Evolutionary conservation across 2,329 filamentous ascomycete genomes (phyloP), one percentile per base, ranked within the genome.

Genomic region (Zopfia rhizophila): DNA sequence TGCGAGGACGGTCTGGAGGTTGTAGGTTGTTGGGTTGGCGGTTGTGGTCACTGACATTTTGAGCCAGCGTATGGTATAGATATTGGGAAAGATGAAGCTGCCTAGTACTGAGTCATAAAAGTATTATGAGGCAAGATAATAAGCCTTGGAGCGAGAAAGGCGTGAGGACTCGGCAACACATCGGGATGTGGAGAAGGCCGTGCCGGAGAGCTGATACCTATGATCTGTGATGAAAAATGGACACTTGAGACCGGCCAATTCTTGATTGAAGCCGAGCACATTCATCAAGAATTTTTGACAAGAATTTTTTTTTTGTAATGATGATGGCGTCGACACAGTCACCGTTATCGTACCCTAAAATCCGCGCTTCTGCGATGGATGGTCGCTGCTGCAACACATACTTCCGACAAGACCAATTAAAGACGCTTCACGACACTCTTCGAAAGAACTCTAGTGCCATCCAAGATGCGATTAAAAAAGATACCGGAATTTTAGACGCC

Each of bases 31-130:
- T 12, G 71, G 63, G 57, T 73, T 75, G 45, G 66, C 61, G 21
- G 73, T 75, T 21, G 74, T 75, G n/a, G 73, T 77, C 33, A 72
- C 70, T 3, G 74, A 76, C 74, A 76, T 77, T 3, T n/a, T 62
- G 53, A 16, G 22, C n/a, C n/a, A n/a, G n/a, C n/a, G n/a, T n/a
- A n/a, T n/a, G n/a, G n/a, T n/a, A n/a, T n/a, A n/a, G n/a, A n/a
- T n/a, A n/a, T n/a, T n/a, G n/a, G n/a, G n/a, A n/a, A n/a, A n/a
- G n/a, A n/a, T n/a, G 18, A 38, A 33, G 30, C 19, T 44, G 22
- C 28, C 31, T 32, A 42, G 28, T 37, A 35, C 7, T 52, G 27
- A 43, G 31, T 33, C 12, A 29, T 23, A 17, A 11, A 14, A 28
- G 21, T 16, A 3, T 7, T 17, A 38, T n/a, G 21, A 25, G 19